Evolutionary conservation across 148 eudicot genomes (phyloP).

Genomic region (Rhododendron mucronatum): DNA sequence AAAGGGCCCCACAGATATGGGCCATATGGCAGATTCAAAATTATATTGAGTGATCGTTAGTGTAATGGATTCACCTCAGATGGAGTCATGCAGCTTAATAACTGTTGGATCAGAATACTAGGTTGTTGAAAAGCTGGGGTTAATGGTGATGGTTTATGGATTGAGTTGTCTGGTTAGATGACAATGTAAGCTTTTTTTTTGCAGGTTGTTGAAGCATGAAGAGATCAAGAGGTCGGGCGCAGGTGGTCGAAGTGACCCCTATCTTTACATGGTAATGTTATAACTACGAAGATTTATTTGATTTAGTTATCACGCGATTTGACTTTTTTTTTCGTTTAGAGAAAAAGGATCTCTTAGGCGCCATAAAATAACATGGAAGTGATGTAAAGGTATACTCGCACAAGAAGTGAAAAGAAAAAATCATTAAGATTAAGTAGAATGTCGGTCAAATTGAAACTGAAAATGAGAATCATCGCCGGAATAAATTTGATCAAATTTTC

Average conservation of each 20-base stretch:
- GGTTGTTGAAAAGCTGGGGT: background rate
- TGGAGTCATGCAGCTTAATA: background rate
- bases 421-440: too few relatives aligned
- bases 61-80: too few relatives aligned
- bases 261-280: constrained; percentile 42
- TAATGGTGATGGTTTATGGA: background rate
- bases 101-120: background rate
- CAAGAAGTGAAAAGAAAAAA: background rate
- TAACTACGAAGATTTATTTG: background rate
- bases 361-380: background rate
- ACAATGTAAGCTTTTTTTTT: background rate
- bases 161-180: background rate
- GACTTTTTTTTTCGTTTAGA: background rate
- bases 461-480: background rate
- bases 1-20: background rate
- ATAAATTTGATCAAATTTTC: background rate
- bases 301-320: background rate
- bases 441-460: too few relatives aligned
- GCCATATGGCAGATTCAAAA: background rate
- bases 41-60: background rate
- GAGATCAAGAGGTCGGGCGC: constrained; percentile 44
- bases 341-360: background rate
- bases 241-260: constrained; percentile 58
- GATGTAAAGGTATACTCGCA: background rate
- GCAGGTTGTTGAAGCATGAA: constrained; percentile 53